Base-by-base conservation (phyloP, 108 stramenopile genomes). In the Pseudonitzschia delicatissima region DNA sequence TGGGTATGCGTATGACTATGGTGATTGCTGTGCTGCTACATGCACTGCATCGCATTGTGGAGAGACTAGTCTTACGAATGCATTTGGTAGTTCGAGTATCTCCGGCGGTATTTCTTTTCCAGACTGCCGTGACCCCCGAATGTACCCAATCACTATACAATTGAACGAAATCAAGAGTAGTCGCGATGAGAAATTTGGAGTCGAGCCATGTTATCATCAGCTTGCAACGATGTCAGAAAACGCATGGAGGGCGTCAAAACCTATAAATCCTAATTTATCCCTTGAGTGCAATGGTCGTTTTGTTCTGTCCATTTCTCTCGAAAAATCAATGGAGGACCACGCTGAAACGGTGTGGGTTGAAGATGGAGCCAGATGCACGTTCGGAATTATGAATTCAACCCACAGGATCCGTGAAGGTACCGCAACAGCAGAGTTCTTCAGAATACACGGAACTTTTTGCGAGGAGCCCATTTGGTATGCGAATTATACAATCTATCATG, bases 1-100 rank as follows among this genome's bases (percentile, higher is more conserved):
- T 2, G 18, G 25, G 5, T 20, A 20, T 61, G 17, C 17, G 40
- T 61, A 61, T 44, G 60, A 61, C 18, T 35, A 37, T 44, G 60
- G 60, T 3, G 60, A 61, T 42, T 61, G 60, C 27, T 61, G 60
- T 23, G 32, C 40, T 44, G 42, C 40, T 44, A 61, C 60, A 4
- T 61, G 60, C 15, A 27, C 60, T 9, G 2, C 18, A 36, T 27
- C 60, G 4, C 21, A 21, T 44, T 61, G 60, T 2, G 60, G 60
- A n/a, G n/a, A n/a, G n/a, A n/a, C n/a, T n/a, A n/a, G n/a, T n/a
- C n/a, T n/a, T n/a, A n/a, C n/a, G n/a, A n/a, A n/a, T n/a, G 8
- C 23, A 27, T 9, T 35, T 12, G 1, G 25, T 4, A n/a, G 37
- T 8, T 39, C 26, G 20, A 12, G 26, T 23, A 0, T 21, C 0